phyloP scores from a whole-genome alignment of 441 rosid species.

The Theobroma grandiflorum region DNA sequence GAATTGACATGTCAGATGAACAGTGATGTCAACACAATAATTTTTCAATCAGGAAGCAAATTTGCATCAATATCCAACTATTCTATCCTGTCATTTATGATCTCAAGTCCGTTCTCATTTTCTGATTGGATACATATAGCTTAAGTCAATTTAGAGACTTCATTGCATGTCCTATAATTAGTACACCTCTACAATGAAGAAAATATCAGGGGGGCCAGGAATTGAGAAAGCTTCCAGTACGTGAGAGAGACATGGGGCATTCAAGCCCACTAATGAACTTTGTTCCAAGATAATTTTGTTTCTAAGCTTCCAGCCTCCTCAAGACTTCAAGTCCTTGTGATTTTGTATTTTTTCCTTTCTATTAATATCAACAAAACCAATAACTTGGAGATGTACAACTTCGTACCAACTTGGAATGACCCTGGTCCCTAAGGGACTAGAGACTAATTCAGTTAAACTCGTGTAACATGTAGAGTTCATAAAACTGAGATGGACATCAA shows the following conservation, averaged over 20 bases:
- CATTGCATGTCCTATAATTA: neutral
- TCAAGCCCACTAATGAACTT: neutral
- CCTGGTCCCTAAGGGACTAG: too few species aligned
- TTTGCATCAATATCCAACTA: neutral
- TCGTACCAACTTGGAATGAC: too few species aligned
- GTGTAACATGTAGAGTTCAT: too few species aligned
- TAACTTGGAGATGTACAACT: too few species aligned
- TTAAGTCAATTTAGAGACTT: neutral
- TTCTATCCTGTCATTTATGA: neutral
- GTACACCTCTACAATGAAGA: neutral
- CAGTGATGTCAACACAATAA: neutral
- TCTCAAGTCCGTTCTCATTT: neutral
- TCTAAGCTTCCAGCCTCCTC: too few species aligned
- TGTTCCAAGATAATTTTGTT: too few species aligned
- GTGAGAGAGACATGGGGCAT: too few species aligned
- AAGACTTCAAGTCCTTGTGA: too few species aligned
- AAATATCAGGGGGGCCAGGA: neutral
- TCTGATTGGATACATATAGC: neutral
- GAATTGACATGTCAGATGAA: conserved; percentile 4
- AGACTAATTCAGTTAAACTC: too few species aligned
- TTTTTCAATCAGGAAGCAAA: neutral
- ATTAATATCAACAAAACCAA: too few species aligned
- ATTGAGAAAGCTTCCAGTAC: neutral
- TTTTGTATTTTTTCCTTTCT: too few species aligned
- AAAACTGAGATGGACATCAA: too few species aligned